phyloP scores from a whole-genome alignment of 441 rosid genomes.

The Pelargonium australe region DNA sequence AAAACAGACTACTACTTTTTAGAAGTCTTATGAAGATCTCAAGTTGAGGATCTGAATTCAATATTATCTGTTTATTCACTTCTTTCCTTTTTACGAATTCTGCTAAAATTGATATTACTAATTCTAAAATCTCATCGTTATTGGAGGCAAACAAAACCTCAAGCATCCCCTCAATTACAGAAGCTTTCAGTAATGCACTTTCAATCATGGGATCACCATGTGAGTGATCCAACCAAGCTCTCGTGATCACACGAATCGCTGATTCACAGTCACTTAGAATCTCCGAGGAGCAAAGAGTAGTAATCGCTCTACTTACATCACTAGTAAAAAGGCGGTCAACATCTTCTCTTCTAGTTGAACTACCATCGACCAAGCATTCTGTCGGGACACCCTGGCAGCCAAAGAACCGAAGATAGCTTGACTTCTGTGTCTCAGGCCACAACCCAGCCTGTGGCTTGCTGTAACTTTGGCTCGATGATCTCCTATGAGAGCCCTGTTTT shows the following conservation, averaged over 20 bases:
- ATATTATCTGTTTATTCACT: conserved; percentile 29
- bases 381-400: conserved; percentile 35
- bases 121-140: conserved; percentile 47
- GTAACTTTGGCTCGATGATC: conserved; percentile 25
- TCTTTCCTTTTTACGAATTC: conserved; percentile 36
- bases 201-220: conserved; percentile 30
- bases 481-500: conserved; percentile 20
- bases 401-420: conserved; percentile 26
- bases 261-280: conserved; percentile 38
- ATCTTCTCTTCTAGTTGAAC: conserved; percentile 17
- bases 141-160: conserved; percentile 45
- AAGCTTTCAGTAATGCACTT: conserved; percentile 33
- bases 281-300: conserved; percentile 35
- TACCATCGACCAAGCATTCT: conserved; percentile 31
- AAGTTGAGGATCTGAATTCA: conserved; percentile 44
- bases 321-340: conserved; percentile 17
- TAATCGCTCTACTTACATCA: conserved; percentile 34
- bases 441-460: conserved; percentile 17
- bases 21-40: conserved; percentile 43
- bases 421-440: conserved; percentile 26
- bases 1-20: conserved; percentile 42
- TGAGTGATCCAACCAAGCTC: conserved; percentile 39
- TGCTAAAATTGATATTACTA: conserved; percentile 42
- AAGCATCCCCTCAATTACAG: conserved; percentile 41
- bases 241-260: conserved; percentile 35